These are phyloP conservation scores for Mycena vulgaris DNA, from an alignment of 768 basidiomycete genomes.

Conservation along the genomic window DNA sequence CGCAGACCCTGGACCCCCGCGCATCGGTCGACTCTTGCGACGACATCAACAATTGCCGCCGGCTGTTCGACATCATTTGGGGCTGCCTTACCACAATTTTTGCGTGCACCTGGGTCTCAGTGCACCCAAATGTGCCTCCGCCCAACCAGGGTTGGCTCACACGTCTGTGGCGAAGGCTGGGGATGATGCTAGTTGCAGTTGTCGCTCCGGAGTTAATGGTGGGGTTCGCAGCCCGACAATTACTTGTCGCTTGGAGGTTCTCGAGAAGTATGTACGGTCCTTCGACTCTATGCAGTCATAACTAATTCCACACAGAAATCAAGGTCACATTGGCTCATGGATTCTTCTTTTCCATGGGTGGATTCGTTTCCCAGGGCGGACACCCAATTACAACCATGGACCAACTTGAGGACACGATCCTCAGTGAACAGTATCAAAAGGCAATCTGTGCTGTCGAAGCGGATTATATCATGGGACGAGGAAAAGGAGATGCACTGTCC, in stretches of 20 bases:
- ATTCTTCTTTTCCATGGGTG: conserved; percentile 49
- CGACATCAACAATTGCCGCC: conserved; percentile 29
- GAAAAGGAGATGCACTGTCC: conserved; percentile 52
- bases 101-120: conserved; percentile 42
- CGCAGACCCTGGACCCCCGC: neutral
- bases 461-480: conserved; percentile 40
- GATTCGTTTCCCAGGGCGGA: conserved; percentile 36
- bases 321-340: conserved; percentile 36
- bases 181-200: conserved; percentile 40
- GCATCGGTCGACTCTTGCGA: conserved; percentile 3
- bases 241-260: conserved; percentile 21
- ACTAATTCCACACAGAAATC: neutral
- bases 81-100: conserved; percentile 40
- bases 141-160: conserved; percentile 13
- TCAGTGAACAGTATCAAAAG: neutral
- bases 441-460: conserved; percentile 16
- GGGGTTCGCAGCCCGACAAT: conserved; percentile 43
- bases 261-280: conserved; percentile 1
- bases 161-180: conserved; percentile 26
- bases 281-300: neutral
- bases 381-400: conserved; percentile 26
- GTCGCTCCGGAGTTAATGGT: conserved; percentile 47
- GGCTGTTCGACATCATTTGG: conserved; percentile 35
- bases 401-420: conserved; percentile 27
- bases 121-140: conserved; percentile 44